Conservation (phyloP, 2,329 filamentous ascomycete genomes). For the Cladobotryum protrusum region DNA sequence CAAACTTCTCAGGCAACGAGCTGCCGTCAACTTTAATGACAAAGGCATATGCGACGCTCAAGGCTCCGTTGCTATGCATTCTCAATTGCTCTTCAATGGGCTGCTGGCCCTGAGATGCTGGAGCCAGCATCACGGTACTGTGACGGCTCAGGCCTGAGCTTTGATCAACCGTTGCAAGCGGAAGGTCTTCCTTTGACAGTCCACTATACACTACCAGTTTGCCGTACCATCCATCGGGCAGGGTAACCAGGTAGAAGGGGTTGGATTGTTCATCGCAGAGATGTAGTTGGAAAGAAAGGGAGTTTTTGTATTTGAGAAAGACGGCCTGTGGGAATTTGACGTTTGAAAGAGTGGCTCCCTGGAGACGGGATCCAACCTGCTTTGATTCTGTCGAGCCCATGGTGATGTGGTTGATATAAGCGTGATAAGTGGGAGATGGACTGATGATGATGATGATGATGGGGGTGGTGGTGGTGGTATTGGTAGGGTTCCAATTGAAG, state of each 20-base stretch:
- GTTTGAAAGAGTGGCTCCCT: neutral
- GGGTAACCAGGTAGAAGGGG: conserved; percentile 5
- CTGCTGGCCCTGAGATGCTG: conserved; percentile 4
- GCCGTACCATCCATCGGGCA: conserved; percentile 11
- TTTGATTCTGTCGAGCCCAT: conserved; percentile 17
- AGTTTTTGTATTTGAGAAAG: conserved; percentile 11
- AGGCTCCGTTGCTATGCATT: neutral
- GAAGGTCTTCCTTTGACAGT: conserved; percentile 1
- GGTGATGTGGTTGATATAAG: neutral
- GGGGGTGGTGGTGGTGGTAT: neutral
- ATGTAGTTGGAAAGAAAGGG: conserved; percentile 5
- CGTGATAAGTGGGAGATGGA: neutral
- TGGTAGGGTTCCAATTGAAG: no score
- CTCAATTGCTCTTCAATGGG: conserved; percentile 10
- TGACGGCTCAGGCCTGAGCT: conserved; percentile 1
- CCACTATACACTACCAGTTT: conserved; percentile 14
- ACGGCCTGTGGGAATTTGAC: conserved; percentile 9
- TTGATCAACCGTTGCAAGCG: conserved; percentile 2
- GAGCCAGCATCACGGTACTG: conserved; percentile 13
- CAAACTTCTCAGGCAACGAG: conserved; percentile 30
- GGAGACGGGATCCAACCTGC: conserved; percentile 5
- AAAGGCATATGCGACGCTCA: conserved; percentile 18
- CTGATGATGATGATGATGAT: neutral
- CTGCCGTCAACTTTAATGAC: conserved; percentile 24
- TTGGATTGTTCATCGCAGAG: conserved; percentile 10